Evolutionary conservation across 768 basidiomycete genomes (phyloP).

Genomic region (Leucosporidium scottii): DNA sequence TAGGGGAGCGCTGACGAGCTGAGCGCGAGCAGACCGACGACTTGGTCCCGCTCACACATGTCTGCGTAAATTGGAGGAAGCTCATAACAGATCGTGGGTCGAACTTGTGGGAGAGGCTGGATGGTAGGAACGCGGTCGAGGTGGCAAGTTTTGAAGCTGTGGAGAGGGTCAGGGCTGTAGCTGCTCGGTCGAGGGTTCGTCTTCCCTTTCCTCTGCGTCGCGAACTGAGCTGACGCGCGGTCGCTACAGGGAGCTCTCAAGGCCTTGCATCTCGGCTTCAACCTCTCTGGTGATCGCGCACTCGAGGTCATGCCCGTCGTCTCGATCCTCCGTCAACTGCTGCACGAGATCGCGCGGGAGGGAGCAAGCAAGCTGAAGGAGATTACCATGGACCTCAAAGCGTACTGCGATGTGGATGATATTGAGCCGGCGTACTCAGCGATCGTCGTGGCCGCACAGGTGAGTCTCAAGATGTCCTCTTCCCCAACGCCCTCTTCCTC

Average conservation of each 20-base stretch:
- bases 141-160: too few species aligned
- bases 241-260: slow-evolving; percentile 4
- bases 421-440: background rate
- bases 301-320: background rate
- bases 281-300: background rate
- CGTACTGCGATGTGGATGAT: background rate
- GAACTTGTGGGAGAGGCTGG: too few species aligned
- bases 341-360: slow-evolving; percentile 9
- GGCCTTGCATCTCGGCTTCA: background rate
- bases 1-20: background rate
- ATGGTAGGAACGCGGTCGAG: too few species aligned
- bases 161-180: too few species aligned
- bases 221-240: slow-evolving; percentile 1
- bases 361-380: background rate
- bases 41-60: background rate
- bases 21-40: background rate
- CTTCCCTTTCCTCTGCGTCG: too few species aligned
- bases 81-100: too few species aligned
- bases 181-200: too few species aligned
- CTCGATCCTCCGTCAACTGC: slow-evolving; percentile 1
- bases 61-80: too few species aligned
- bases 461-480: background rate
- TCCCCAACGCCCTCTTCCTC: background rate
- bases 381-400: slow-evolving; percentile 4
- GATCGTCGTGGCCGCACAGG: slow-evolving; percentile 2